phyloP scores from a whole-genome alignment of 176 grass and related monocot genomes.

The Juncus effusus region DNA sequence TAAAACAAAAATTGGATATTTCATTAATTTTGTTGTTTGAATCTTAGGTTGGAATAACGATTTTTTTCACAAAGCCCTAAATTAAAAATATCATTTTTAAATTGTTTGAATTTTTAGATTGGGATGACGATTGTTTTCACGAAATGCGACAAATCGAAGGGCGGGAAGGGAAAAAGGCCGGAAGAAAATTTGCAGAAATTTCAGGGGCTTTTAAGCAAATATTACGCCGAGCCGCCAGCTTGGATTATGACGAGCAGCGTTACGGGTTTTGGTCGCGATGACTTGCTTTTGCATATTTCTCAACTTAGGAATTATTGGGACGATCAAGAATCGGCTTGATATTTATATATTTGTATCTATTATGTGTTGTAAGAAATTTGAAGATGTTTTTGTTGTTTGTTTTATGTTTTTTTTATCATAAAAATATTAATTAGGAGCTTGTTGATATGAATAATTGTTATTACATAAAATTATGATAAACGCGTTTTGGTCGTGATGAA shows the following conservation, averaged over 20 bases:
- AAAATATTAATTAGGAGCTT: no score
- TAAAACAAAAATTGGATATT: no score
- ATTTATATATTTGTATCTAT: neutral
- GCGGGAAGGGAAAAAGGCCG: slow-evolving; percentile 60
- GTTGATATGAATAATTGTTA: no score
- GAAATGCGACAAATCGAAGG: slow-evolving; percentile 92
- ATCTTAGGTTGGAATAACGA: neutral
- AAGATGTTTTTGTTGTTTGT: neutral
- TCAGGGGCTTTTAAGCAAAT: slow-evolving; percentile 60
- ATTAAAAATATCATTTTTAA: neutral
- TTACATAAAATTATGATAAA: no score
- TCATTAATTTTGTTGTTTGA: no score
- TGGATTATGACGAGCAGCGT: slow-evolving; percentile 95
- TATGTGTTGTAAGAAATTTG: neutral
- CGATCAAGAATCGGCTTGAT: slow-evolving; percentile 28
- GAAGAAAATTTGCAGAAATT: slow-evolving; percentile 83
- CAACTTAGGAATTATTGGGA: slow-evolving; percentile 93
- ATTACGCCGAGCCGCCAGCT: slow-evolving; percentile 68
- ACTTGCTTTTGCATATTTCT: slow-evolving; percentile 72
- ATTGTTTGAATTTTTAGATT: slow-evolving; percentile 41
- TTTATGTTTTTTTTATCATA: neutral
- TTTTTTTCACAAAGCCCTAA: neutral
- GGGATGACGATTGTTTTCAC: slow-evolving; percentile 94
- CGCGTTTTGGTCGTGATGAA: slow-evolving; percentile 58
- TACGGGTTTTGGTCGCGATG: slow-evolving; percentile 60